Percentiles rank a stretch among this genome's conserved stretches.
Evolutionary conservation across 805 yeast genomes (phyloP).

Genomic region (Brettanomyces naardenensis): DNA sequence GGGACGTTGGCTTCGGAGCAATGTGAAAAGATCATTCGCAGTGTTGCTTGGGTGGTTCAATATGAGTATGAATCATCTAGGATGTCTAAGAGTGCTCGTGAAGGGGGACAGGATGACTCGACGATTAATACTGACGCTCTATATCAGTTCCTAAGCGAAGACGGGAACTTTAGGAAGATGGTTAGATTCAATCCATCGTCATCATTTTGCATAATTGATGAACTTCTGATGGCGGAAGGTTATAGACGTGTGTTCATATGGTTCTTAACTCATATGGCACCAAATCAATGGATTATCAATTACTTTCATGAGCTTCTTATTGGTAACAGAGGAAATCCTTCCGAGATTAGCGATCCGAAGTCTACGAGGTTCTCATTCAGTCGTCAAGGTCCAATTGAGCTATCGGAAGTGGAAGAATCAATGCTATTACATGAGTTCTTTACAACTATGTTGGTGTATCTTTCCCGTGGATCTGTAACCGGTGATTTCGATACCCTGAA

Average conservation of each 20-base stretch:
- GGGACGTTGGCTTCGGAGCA: conserved; percentile 18
- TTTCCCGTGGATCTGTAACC: conserved; percentile 19
- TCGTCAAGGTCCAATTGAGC: conserved; percentile 44
- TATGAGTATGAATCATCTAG: conserved; percentile 19
- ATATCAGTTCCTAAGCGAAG: conserved; percentile 36
- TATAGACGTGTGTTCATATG: conserved; percentile 56
- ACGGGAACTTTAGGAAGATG: conserved; percentile 39
- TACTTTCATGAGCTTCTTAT: conserved; percentile 55
- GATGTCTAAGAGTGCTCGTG: conserved; percentile 16
- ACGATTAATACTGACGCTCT: conserved; percentile 42
- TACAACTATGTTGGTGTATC: conserved; percentile 40
- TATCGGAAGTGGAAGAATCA: conserved; percentile 53
- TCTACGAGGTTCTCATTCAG: conserved; percentile 35
- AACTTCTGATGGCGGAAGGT: conserved; percentile 62
- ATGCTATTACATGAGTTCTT: conserved; percentile 69
- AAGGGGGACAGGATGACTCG: conserved; percentile 16
- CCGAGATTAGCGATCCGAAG: conserved; percentile 3
- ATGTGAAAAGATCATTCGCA: conserved; percentile 35
- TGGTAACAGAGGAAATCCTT: conserved; percentile 43
- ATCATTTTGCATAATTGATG: conserved; percentile 54
- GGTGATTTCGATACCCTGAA: conserved; percentile 18
- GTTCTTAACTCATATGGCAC: conserved; percentile 56
- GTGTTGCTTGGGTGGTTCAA: conserved; percentile 46
- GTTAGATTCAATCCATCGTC: conserved; percentile 43
- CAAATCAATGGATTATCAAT: conserved; percentile 48